Evolutionary conservation across 1,284 basidiomycete species (phyloP).

Genomic region (Trichosporon inkin): DNA sequence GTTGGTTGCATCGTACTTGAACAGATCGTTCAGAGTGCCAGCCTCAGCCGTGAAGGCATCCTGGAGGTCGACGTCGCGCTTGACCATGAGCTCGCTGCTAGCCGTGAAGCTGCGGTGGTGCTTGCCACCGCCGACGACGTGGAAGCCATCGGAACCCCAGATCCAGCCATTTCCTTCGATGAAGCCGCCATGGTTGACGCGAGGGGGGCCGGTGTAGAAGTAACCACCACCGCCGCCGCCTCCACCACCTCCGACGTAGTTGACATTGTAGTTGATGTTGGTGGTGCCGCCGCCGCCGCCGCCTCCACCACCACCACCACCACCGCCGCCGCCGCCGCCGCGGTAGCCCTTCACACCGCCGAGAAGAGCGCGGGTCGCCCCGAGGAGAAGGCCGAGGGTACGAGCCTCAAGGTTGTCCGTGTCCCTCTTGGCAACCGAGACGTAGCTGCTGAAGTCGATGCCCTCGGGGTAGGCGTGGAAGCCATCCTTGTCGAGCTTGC

Average conservation of each 20-base stretch:
- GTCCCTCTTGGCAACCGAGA: neutral
- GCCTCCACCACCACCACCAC: neutral
- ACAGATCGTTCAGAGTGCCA: neutral
- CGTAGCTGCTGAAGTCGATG: neutral
- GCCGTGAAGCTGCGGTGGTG: neutral
- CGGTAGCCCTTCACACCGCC: neutral
- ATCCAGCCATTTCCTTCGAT: slow-evolving; percentile 1
- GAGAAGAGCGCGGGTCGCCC: neutral
- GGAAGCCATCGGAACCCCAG: slow-evolving; percentile 5
- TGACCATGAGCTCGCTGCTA: neutral
- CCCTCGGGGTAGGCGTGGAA: neutral
- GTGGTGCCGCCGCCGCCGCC: neutral
- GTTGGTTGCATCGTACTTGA: slow-evolving; percentile 1
- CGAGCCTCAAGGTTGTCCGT: neutral
- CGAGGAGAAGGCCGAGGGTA: neutral
- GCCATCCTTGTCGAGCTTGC: slow-evolving; percentile 5
- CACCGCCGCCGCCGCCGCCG: neutral
- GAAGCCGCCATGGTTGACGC: neutral
- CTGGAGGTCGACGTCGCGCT: neutral
- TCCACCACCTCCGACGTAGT: neutral
- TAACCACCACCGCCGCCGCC: neutral
- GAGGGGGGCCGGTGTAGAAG: neutral
- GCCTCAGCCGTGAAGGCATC: slow-evolving; percentile 4
- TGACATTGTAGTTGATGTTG: slow-evolving; percentile 7
- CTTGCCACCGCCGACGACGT: neutral